Base-by-base conservation (phyloP, 192 early-diverging fungal genomes). In the Obelidium mucronatum region DNA sequence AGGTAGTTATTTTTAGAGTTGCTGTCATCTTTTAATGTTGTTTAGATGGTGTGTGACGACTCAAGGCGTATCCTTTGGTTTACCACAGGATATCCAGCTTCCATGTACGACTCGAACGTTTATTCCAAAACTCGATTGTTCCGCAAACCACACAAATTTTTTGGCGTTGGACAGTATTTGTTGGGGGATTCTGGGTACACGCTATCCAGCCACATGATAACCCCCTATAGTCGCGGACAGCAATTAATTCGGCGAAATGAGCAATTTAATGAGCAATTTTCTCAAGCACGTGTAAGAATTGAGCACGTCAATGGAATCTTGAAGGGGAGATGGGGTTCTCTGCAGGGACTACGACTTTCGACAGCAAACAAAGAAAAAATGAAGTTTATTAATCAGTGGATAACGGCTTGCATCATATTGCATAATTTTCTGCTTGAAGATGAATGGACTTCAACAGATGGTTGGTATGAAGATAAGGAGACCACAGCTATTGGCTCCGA, bases 271-370 rank as follows among this genome's bases (percentile, higher is more conserved):
- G 71, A 64, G 56, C 1, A 3, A 11, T 30, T 28, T 34, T 73
- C 60, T 64, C 6, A 8, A n/a, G 55, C 60, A 17, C 28, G 71
- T 1, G 40, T 73, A n/a, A 22, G 39, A 5, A 39, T 73, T 64
- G 71, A 62, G 35, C 55, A 73, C 28, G 56, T 73, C n/a, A 58
- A 60, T 40, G 56, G 71, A 22, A 63, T 73, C 1, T 64, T 73
- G 56, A 73, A 73, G 39, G 71, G 56, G 6, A 11, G 36, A 63
- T 73, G 71, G 55, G 58, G 1, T 26, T 73, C 55, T 1, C 39
- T 73, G 55, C 1, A 13, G 5, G 56, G 40, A 28, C 37, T 58
- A 35, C 24, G 55, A 19, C 55, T 68, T 8, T 6, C 1, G 1
- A 35, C 66, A 52, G 30, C 39, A 19, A 53, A 17, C 24, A 30